These are phyloP conservation scores for Daedaleopsis nitida DNA, from an alignment of 768 basidiomycete genomes.

Conservation along the genomic window DNA sequence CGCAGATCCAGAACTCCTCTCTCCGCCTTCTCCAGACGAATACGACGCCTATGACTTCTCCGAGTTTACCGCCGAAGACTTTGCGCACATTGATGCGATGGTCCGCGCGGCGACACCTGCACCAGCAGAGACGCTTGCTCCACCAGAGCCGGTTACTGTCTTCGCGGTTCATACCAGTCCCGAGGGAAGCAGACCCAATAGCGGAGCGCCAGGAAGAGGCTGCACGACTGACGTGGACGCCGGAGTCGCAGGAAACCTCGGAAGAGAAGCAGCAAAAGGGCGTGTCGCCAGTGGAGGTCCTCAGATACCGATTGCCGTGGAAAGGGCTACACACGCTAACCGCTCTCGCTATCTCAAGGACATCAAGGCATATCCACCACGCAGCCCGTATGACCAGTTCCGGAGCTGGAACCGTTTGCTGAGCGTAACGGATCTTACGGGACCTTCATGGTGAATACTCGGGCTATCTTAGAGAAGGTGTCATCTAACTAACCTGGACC, in stretches of 20 bases:
- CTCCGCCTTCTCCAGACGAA: conserved; percentile 33
- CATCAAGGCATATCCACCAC: not conserved
- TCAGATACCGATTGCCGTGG: conserved; percentile 25
- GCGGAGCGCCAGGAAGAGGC: not conserved
- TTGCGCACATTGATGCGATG: conserved; percentile 50
- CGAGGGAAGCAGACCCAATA: not conserved
- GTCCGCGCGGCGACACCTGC: conserved; percentile 19
- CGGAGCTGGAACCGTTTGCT: conserved; percentile 45
- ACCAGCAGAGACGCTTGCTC: not conserved
- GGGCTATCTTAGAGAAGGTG: conserved; percentile 50
- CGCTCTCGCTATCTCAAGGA: conserved; percentile 17
- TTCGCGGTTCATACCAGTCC: not conserved
- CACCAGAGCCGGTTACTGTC: not conserved
- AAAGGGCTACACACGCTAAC: conserved; percentile 18
- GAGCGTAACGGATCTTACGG: conserved; percentile 64
- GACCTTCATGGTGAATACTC: conserved; percentile 57
- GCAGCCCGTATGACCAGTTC: conserved; percentile 44
- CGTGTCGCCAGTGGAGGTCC: conserved; percentile 22
- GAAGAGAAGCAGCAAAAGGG: not conserved
- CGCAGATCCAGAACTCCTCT: conserved; percentile 33
- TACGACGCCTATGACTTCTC: conserved; percentile 54
- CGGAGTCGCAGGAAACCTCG: no score
- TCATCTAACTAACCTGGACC: not conserved
- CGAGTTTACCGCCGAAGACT: conserved; percentile 60
- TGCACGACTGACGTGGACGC: not conserved